Base-by-base conservation (phyloP, 208 protist genomes). In the Acanthamoeba triangularis region DNA sequence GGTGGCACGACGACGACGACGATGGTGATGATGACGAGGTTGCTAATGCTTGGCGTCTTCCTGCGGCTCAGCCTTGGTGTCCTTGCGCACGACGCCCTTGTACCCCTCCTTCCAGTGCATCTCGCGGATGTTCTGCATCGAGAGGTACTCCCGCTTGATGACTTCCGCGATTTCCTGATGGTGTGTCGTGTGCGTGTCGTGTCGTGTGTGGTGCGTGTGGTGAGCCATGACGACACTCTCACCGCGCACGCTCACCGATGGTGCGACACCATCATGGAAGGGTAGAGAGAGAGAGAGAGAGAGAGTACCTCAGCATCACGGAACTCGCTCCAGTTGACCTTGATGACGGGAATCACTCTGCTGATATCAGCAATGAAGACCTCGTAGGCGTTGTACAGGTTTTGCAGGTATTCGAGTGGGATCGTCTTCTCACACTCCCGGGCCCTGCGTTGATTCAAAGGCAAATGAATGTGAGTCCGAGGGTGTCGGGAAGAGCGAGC, bases 351-450 rank as follows among this genome's bases (percentile, higher is more conserved):
- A 54, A 97, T 97, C 23, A 90, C 67, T 28, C 90, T 74, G 47
- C 93, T 95, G n/a, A 97, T 97, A 16, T 97, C 96, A 72, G 56
- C 37, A 0, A 97, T 59, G 44, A 96, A 97, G 8, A 94, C 41
- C n/a, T 97, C 63, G 92, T 97, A 97, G 6, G 72, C 96, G 18
- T 96, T 41, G 56, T 97, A 87, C 18, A 97, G 49, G 16, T 69
- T 90, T 2, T 59, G 59, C 1, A 97, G 61, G 18, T 97, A 97
- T 30, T 97, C 96, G 0, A 97, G 0, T 2, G 94, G 93, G 20
- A 97, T 87, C 30, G 67, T 44, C 25, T 96, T 96, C 61, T 97
- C 97, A 63, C 95, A 97, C 23, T 96, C 95, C 47, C 97, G 69
- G 30, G 69, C 69, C 1, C 69, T n/a, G 30, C 30, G 30, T 20